phyloP scores from a whole-genome alignment of 495 filamentous ascomycete genomes.

The Talaromyces trachyspermus region DNA sequence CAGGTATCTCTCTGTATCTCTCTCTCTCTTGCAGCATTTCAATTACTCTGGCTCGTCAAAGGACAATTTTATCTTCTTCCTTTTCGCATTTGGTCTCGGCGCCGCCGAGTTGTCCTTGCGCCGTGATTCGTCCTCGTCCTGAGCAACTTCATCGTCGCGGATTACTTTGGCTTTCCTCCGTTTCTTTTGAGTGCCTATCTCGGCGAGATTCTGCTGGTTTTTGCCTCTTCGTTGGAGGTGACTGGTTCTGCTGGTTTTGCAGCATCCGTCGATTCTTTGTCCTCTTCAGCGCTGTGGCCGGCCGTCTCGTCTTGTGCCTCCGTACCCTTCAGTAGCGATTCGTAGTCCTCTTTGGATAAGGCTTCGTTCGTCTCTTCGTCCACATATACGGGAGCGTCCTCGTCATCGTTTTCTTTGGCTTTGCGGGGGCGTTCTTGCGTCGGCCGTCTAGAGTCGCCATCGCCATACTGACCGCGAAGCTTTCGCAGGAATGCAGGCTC shows the following conservation, averaged over 20 bases:
- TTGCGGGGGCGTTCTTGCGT: conserved; percentile 38
- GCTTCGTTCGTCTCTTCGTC: conserved; percentile 42
- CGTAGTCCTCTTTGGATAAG: conserved; percentile 43
- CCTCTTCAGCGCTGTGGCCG: neutral
- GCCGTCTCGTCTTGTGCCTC: conserved; percentile 14
- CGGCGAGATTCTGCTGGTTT: conserved; percentile 32
- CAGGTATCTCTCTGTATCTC: too few relatives aligned
- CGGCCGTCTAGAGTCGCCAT: conserved; percentile 25
- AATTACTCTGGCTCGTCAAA: conserved; percentile 27
- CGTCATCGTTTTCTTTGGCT: conserved; percentile 29
- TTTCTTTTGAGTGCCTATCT: conserved; percentile 36
- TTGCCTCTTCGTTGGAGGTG: conserved; percentile 3
- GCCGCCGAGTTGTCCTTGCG: conserved; percentile 15
- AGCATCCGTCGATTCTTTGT: conserved; percentile 9
- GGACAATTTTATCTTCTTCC: conserved; percentile 42
- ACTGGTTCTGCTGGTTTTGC: conserved; percentile 1
- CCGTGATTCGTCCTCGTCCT: conserved; percentile 16
- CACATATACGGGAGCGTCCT: conserved; percentile 43
- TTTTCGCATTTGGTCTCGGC: conserved; percentile 27
- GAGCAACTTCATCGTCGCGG: conserved; percentile 23
- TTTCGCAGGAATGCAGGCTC: conserved; percentile 43
- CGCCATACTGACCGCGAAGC: conserved; percentile 34
- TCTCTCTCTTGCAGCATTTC: neutral
- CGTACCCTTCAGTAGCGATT: conserved; percentile 26
- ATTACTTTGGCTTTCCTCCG: conserved; percentile 39